Percentiles rank a stretch among this genome's conserved stretches.
phyloP scores from a whole-genome alignment of 2,329 filamentous ascomycete species.

The Pseudogymnoascus sp. region DNA sequence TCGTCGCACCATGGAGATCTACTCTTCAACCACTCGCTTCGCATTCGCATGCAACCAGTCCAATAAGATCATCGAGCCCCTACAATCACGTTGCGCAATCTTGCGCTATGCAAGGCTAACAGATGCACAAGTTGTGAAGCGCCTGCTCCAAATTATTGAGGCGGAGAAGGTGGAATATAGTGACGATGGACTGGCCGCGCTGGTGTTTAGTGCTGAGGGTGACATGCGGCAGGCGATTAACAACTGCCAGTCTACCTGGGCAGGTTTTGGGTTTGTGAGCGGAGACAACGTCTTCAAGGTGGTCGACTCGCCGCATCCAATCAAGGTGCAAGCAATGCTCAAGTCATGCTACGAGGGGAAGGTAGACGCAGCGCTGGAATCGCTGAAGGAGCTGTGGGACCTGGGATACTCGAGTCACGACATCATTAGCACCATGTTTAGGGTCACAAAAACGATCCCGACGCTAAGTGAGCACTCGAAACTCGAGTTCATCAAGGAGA shows the following conservation, averaged over 20 bases:
- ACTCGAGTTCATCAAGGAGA: slow-evolving; percentile 96
- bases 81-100: slow-evolving; percentile 94
- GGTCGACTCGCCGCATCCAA: slow-evolving; percentile 91
- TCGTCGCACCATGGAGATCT: slow-evolving; percentile 96
- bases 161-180: slow-evolving; percentile 85
- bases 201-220: slow-evolving; percentile 94
- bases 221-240: slow-evolving; percentile 99
- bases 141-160: slow-evolving; percentile 84
- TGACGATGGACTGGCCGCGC: slow-evolving; percentile 88
- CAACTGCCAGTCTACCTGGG: slow-evolving; percentile 87
- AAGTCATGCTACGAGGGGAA: slow-evolving; percentile 93
- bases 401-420: slow-evolving; percentile 97
- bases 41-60: slow-evolving; percentile 98
- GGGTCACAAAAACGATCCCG: slow-evolving; percentile 91
- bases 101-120: slow-evolving; percentile 88
- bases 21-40: slow-evolving; percentile 91
- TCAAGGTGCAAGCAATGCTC: slow-evolving; percentile 98
- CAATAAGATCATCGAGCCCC: slow-evolving; percentile 99
- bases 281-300: slow-evolving; percentile 98
- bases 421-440: slow-evolving; percentile 98
- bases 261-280: slow-evolving; percentile 93
- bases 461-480: slow-evolving; percentile 90
- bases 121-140: slow-evolving; percentile 84
- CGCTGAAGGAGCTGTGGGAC: slow-evolving; percentile 83
- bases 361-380: slow-evolving; percentile 78